Percentiles rank a stretch among this genome's conserved stretches.
These are phyloP conservation scores for Ilex aquifolium DNA, from an alignment of 257 asterid genomes.

Conservation along the genomic window DNA sequence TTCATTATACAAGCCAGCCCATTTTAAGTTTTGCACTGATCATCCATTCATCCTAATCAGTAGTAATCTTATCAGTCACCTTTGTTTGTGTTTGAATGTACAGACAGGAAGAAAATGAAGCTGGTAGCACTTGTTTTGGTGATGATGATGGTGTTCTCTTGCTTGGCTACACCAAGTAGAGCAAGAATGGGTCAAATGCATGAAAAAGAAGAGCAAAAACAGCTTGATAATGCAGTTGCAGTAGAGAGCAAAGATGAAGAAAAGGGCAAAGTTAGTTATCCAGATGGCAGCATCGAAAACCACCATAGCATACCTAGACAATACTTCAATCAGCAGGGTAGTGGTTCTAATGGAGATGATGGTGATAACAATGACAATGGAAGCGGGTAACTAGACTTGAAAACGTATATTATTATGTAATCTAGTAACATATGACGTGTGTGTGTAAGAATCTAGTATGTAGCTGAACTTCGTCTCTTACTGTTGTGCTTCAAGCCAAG, in stretches of 20 bases:
- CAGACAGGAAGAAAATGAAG: background rate
- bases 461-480: too few species aligned
- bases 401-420: too few species aligned
- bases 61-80: background rate
- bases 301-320: slow-evolving; percentile 59
- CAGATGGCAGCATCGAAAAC: slow-evolving; percentile 33
- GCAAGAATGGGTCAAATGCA: background rate
- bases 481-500: too few species aligned
- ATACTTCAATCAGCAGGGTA: slow-evolving; percentile 44
- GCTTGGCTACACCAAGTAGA: background rate
- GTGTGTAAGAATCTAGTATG: too few species aligned
- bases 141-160: background rate
- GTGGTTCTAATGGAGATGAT: slow-evolving; percentile 14
- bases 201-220: background rate
- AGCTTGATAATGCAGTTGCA: background rate
- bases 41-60: background rate
- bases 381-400: slow-evolving; percentile 8
- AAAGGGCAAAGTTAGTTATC: background rate
- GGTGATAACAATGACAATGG: slow-evolving; percentile 10
- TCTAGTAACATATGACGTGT: too few species aligned
- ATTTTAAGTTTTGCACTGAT: background rate
- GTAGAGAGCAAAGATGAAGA: background rate
- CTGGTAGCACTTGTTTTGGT: background rate
- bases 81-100: background rate
- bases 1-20: background rate